Conservation (phyloP, 768 basidiomycete genomes). For the Agaricus subrufescens region DNA sequence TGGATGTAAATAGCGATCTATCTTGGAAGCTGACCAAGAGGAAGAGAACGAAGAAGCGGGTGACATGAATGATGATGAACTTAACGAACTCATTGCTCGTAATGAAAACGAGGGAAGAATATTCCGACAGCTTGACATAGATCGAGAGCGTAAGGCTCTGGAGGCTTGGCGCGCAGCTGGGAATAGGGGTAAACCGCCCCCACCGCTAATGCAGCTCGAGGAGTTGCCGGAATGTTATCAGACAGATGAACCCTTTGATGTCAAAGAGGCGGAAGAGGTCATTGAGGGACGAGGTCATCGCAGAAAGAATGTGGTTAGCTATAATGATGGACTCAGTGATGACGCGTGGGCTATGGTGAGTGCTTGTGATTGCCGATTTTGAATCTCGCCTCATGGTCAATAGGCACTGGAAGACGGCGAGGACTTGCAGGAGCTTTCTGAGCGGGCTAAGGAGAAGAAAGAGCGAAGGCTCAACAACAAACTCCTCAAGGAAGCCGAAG, state of each 20-base stretch:
- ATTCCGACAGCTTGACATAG: slow-evolving; percentile 80
- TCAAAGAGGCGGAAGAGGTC: slow-evolving; percentile 53
- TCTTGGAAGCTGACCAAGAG: slow-evolving; percentile 86
- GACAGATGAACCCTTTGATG: slow-evolving; percentile 74
- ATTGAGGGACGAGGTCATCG: slow-evolving; percentile 84
- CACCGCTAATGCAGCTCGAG: slow-evolving; percentile 73
- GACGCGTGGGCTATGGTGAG: slow-evolving; percentile 87
- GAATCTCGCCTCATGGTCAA: background rate
- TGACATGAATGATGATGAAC: slow-evolving; percentile 91
- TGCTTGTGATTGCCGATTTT: slow-evolving; percentile 8
- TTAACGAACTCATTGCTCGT: slow-evolving; percentile 90
- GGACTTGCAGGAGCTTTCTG: slow-evolving; percentile 69
- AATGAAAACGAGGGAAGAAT: slow-evolving; percentile 70
- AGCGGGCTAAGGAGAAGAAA: slow-evolving; percentile 60
- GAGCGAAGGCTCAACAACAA: slow-evolving; percentile 59
- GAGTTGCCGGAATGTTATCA: slow-evolving; percentile 94
- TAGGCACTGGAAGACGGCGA: slow-evolving; percentile 80
- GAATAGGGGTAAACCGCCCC: slow-evolving; percentile 73
- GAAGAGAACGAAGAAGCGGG: slow-evolving; percentile 88
- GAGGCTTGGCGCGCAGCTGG: slow-evolving; percentile 70
- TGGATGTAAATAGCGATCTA: slow-evolving; percentile 59
- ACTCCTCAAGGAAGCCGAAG: slow-evolving; percentile 52
- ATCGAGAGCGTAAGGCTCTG: slow-evolving; percentile 65
- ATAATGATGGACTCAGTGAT: slow-evolving; percentile 91
- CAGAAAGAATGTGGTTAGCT: slow-evolving; percentile 78